Base-by-base conservation (phyloP, 2,329 filamentous ascomycete genomes). In the Nemania sp. region DNA sequence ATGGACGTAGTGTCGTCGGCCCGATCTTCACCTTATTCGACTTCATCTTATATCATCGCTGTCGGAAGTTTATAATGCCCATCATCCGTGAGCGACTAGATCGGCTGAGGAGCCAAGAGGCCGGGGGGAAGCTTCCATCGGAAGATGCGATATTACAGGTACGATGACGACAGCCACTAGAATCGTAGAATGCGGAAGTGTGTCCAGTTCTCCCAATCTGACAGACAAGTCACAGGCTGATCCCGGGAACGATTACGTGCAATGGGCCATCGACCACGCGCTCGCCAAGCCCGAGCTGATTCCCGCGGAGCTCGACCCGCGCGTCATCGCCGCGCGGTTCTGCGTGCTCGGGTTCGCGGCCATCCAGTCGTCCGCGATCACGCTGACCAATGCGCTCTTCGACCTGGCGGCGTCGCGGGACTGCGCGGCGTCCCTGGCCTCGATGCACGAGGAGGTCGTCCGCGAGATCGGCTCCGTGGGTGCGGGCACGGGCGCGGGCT, bases 281-380 rank as follows among this genome's bases (percentile, higher is more conserved):
- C 60, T 72, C 12, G 59, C 65, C 11, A 72, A 74, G 55, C 62
- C 64, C 5, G 18, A 51, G 10, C 39, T 64, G 45, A 68, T 74
- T 58, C 67, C 68, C 7, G 48, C 54, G n/a, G 69, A 74, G 47
- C 66, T 73, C 17, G 67, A 70, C 3, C 63, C 72, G 2, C 66
- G 69, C 18, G 69, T 77, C 34, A 74, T 76, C 58, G 64, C 73
- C 9, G 67, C 68, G 48, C 72, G 73, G 1, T 71, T 77, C 32
- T 63, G 70, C 0, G 70, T 74, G 11, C 70, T 75, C 17, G 65
- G 69, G 57, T 77, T 77, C 63, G 74, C 75, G 1, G 73, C 74
- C 29, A 76, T 78, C 61, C 75, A 77, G 61, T 76, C 75, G 1
- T 75, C 74, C 13, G 72, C 72, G 48, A 76, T 77, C 50, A 76